Percentiles rank a stretch among this genome's conserved stretches.
These are phyloP conservation scores for Aspergillus sclerotiicarbonarius DNA, from an alignment of 495 filamentous ascomycete species.

Conservation along the genomic window DNA sequence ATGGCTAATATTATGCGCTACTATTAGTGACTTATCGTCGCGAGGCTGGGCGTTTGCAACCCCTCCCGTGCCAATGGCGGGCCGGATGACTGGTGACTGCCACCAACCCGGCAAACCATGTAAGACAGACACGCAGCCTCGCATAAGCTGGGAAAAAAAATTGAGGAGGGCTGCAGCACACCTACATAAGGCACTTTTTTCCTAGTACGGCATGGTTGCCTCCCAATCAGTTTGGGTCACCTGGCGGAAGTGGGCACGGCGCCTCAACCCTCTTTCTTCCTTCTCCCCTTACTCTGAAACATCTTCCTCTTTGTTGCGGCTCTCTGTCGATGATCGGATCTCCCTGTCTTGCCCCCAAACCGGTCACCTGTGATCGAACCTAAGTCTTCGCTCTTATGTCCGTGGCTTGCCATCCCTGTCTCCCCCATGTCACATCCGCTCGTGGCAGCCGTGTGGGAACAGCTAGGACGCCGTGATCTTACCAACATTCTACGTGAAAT, in stretches of 20 bases:
- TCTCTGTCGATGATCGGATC: constrained; percentile 1
- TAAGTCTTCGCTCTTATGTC: constrained; percentile 15
- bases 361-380: background rate
- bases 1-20: background rate
- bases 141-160: constrained; percentile 20
- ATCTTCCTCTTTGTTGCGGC: background rate
- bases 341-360: background rate
- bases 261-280: background rate
- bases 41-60: constrained; percentile 7
- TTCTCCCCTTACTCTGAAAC: background rate
- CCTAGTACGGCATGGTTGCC: background rate
- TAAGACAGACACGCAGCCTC: constrained; percentile 27
- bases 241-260: background rate
- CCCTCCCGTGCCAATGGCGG: constrained; percentile 16
- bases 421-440: constrained; percentile 32
- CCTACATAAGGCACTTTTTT: constrained; percentile 7
- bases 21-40: background rate
- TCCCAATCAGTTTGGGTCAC: constrained; percentile 4
- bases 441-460: constrained; percentile 32
- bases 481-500: constrained; percentile 30
- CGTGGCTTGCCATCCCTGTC: constrained; percentile 7
- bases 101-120: constrained; percentile 8
- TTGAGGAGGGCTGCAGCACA: background rate
- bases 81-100: constrained; percentile 2
- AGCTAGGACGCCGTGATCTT: constrained; percentile 28